phyloP scores from a whole-genome alignment of 2,329 filamentous ascomycete genomes.

The Cordyceps militaris region DNA sequence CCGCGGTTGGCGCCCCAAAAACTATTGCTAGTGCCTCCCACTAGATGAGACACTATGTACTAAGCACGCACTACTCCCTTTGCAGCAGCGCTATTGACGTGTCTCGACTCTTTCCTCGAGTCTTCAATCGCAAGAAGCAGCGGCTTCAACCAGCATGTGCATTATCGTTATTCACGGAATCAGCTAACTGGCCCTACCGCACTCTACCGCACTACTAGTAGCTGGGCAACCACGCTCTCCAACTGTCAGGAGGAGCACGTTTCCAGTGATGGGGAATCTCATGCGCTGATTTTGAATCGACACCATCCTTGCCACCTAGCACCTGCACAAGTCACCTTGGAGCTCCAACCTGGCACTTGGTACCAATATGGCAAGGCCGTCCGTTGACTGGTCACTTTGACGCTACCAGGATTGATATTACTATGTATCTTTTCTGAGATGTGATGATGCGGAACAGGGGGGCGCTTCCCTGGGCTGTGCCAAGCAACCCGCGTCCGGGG shows the following conservation, averaged over 20 bases:
- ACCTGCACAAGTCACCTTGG: not conserved
- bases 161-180: too few relatives aligned
- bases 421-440: conserved; percentile 3
- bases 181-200: too few relatives aligned
- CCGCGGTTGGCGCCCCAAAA: conserved; percentile 5
- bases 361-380: not conserved
- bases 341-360: not conserved
- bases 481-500: not conserved
- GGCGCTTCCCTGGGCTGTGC: not conserved
- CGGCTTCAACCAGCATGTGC: too few relatives aligned
- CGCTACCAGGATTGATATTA: not conserved
- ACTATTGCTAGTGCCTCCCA: not conserved
- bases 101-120: not conserved
- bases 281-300: not conserved
- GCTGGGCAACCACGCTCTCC: not conserved
- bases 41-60: not conserved
- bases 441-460: conserved; percentile 8
- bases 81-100: not conserved
- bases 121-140: too few relatives aligned
- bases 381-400: conserved; percentile 6
- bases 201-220: too few relatives aligned
- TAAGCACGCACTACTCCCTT: not conserved
- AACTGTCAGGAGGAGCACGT: not conserved
- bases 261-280: not conserved
- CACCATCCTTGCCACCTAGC: not conserved